Conservation (phyloP, 1,139 yeast genomes). For the Scheffersomyces quercinus region DNA sequence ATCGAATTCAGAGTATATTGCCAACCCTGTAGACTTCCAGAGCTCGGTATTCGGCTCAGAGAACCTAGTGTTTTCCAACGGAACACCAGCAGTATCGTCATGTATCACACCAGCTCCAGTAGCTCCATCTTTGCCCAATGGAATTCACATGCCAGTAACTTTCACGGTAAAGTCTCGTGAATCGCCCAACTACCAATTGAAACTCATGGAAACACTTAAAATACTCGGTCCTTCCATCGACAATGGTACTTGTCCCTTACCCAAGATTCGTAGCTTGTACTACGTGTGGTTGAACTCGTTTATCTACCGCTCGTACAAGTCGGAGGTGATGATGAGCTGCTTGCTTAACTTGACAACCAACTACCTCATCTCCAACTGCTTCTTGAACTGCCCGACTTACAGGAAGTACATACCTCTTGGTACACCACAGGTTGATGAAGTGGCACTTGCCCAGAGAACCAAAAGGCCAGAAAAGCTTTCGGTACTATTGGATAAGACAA, state of each 20-base stretch:
- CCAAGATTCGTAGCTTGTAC: constrained; percentile 34
- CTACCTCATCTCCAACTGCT: constrained; percentile 37
- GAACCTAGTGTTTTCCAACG: neutral
- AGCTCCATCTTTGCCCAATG: constrained; percentile 18
- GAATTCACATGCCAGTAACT: constrained; percentile 10
- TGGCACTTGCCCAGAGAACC: constrained; percentile 1
- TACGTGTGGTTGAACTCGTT: constrained; percentile 38
- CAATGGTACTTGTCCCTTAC: constrained; percentile 30
- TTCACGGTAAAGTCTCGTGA: constrained; percentile 13
- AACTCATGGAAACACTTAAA: neutral
- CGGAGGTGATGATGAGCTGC: constrained; percentile 38
- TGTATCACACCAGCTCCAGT: neutral
- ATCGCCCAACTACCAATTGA: constrained; percentile 13
- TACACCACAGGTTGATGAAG: neutral
- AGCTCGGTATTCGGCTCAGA: neutral
- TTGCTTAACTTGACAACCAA: constrained; percentile 43
- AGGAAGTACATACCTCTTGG: constrained; percentile 10
- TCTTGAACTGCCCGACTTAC: constrained; percentile 18
- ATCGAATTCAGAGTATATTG: neutral
- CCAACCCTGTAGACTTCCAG: neutral
- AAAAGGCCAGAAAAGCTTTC: constrained; percentile 1
- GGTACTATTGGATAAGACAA: constrained; percentile 6
- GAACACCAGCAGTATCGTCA: neutral
- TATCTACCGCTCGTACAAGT: constrained; percentile 23
- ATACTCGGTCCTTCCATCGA: constrained; percentile 20